These are phyloP conservation scores for Colletotrichum sansevieriae DNA, from an alignment of 2,329 filamentous ascomycete genomes.

Conservation along the genomic window DNA sequence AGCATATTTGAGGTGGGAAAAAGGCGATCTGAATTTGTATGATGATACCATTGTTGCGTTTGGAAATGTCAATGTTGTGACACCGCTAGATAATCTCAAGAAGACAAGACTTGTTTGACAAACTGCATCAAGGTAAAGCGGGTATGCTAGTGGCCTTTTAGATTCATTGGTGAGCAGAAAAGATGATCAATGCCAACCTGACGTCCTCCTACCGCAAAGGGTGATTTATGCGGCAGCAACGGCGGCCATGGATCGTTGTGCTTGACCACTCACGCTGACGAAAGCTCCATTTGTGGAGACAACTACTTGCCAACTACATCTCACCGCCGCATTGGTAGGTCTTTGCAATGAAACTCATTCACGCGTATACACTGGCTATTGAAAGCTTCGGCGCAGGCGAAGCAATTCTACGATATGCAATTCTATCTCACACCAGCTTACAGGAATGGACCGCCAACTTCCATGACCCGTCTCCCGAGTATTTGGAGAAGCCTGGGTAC, in stretches of 20 bases:
- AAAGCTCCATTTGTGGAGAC: not conserved
- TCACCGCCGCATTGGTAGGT: not conserved
- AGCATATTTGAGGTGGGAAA: slow-evolving; percentile 7
- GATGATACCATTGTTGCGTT: slow-evolving; percentile 33
- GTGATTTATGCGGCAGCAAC: too few relatives aligned
- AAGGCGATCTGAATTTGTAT: slow-evolving; percentile 10
- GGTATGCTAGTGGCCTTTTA: too few relatives aligned
- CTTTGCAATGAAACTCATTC: slow-evolving; percentile 47
- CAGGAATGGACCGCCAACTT: slow-evolving; percentile 42
- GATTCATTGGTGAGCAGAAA: too few relatives aligned
- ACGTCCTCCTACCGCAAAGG: too few relatives aligned
- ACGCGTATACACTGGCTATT: slow-evolving; percentile 44
- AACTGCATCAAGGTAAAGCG: too few relatives aligned
- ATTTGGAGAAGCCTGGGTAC: slow-evolving; percentile 26
- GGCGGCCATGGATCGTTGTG: too few relatives aligned
- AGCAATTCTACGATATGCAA: slow-evolving; percentile 46
- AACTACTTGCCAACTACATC: not conserved
- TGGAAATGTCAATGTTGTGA: not conserved
- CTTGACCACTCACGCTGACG: too few relatives aligned
- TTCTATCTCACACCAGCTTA: slow-evolving; percentile 52
- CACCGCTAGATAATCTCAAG: not conserved
- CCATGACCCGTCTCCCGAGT: slow-evolving; percentile 8
- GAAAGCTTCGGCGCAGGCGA: slow-evolving; percentile 44
- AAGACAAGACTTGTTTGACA: not conserved
- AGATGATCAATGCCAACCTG: too few relatives aligned